A percentile compares a stretch with the other conserved stretches of the same genome.
Conservation (phyloP, 192 early-diverging fungal species). For the Backusella australiensis region DNA sequence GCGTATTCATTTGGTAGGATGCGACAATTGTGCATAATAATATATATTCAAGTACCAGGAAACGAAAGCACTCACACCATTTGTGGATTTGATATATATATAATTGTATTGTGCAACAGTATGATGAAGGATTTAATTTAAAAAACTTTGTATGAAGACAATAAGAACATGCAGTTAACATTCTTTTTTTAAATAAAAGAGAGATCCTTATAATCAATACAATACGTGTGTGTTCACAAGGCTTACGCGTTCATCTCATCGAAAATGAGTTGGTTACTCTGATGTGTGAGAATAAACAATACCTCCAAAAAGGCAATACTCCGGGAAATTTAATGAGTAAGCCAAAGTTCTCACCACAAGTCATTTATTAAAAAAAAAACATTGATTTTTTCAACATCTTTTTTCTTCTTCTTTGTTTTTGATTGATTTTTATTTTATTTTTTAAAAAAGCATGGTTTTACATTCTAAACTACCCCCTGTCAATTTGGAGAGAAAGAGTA, state of each 20-base stretch:
- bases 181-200: too few species aligned
- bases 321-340: background rate
- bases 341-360: background rate
- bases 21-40: too few species aligned
- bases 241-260: background rate
- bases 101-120: too few species aligned
- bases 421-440: background rate
- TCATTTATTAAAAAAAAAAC: background rate
- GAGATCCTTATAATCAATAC: too few species aligned
- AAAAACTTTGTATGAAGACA: too few species aligned
- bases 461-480: background rate
- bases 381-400: background rate
- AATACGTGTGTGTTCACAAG: too few species aligned
- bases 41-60: background rate
- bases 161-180: too few species aligned
- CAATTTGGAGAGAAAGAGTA: background rate
- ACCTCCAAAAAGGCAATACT: background rate
- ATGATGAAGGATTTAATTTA: too few species aligned
- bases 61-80: background rate
- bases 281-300: background rate
- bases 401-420: background rate
- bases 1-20: too few species aligned
- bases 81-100: too few species aligned
- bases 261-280: background rate
- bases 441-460: background rate